Conservation (phyloP, 768 basidiomycete genomes). For the Rhizopogon salebrosus region DNA sequence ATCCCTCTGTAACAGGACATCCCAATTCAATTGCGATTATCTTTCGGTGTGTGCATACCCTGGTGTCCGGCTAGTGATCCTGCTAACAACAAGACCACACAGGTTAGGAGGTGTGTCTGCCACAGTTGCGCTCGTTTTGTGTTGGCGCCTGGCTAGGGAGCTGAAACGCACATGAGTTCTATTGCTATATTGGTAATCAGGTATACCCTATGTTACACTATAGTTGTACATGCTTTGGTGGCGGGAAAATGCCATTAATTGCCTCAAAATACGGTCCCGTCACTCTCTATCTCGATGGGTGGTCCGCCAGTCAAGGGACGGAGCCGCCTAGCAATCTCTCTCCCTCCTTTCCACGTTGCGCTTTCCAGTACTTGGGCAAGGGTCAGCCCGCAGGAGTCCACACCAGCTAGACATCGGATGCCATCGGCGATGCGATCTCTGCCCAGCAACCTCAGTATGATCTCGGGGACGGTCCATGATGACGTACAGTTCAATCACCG, state of each 20-base stretch:
- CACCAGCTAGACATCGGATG: slow-evolving; percentile 55
- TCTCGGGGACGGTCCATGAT: not conserved
- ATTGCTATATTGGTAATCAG: not conserved
- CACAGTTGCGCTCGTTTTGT: slow-evolving; percentile 47
- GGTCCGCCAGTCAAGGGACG: slow-evolving; percentile 74
- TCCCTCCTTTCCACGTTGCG: slow-evolving; percentile 95
- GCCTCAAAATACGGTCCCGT: slow-evolving; percentile 72
- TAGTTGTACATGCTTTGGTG: not conserved
- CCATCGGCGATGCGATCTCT: slow-evolving; percentile 78
- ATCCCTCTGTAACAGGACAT: slow-evolving; percentile 9
- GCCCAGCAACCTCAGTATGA: slow-evolving; percentile 5
- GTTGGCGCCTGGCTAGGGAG: slow-evolving; percentile 50
- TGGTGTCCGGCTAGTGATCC: slow-evolving; percentile 1
- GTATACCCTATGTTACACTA: not conserved
- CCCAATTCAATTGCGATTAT: slow-evolving; percentile 77
- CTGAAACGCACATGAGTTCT: slow-evolving; percentile 34
- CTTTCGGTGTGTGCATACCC: slow-evolving; percentile 54
- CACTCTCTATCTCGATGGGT: slow-evolving; percentile 81
- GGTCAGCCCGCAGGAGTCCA: slow-evolving; percentile 49
- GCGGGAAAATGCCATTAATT: not conserved
- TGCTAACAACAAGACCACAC: not conserved
- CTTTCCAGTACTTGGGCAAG: slow-evolving; percentile 89
- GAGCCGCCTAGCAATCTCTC: slow-evolving; percentile 82
- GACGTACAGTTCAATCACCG: slow-evolving; percentile 84
- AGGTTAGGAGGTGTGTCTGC: slow-evolving; percentile 59